Evolutionary conservation across 768 basidiomycete genomes (phyloP).

Genomic region (Amanita polypyramis): DNA sequence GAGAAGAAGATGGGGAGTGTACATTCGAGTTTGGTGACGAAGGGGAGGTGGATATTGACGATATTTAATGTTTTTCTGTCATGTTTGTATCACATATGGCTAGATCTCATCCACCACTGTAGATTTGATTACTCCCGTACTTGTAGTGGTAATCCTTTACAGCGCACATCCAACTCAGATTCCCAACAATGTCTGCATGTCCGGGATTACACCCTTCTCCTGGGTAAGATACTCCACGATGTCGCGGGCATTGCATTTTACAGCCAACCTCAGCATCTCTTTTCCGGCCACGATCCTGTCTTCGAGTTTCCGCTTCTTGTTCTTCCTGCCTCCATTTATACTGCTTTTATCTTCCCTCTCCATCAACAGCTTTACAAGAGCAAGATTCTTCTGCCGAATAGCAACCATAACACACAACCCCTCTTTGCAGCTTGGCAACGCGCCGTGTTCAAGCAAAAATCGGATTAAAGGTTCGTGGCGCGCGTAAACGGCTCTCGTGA

Average conservation of each 20-base stretch:
- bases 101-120: slow-evolving; percentile 12
- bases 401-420: slow-evolving; percentile 67
- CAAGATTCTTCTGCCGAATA: slow-evolving; percentile 57
- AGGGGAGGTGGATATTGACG: slow-evolving; percentile 83
- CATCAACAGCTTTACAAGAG: slow-evolving; percentile 66
- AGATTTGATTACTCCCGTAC: slow-evolving; percentile 12
- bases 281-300: slow-evolving; percentile 47
- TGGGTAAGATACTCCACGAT: slow-evolving; percentile 60
- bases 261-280: slow-evolving; percentile 57
- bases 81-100: slow-evolving; percentile 10
- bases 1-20: slow-evolving; percentile 84
- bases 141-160: slow-evolving; percentile 10
- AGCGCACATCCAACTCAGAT: background rate
- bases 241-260: slow-evolving; percentile 52
- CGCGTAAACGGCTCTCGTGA: slow-evolving; percentile 67
- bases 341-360: slow-evolving; percentile 15
- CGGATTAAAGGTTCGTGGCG: slow-evolving; percentile 52
- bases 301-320: slow-evolving; percentile 43
- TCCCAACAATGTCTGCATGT: slow-evolving; percentile 42
- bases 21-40: slow-evolving; percentile 88
- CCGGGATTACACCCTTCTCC: slow-evolving; percentile 67
- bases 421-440: slow-evolving; percentile 53
- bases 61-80: slow-evolving; percentile 43
- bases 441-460: slow-evolving; percentile 63
- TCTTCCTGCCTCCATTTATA: slow-evolving; percentile 11